Evolutionary conservation across 768 basidiomycete species (phyloP).

Genomic region (Filobasidium floriforme): DNA sequence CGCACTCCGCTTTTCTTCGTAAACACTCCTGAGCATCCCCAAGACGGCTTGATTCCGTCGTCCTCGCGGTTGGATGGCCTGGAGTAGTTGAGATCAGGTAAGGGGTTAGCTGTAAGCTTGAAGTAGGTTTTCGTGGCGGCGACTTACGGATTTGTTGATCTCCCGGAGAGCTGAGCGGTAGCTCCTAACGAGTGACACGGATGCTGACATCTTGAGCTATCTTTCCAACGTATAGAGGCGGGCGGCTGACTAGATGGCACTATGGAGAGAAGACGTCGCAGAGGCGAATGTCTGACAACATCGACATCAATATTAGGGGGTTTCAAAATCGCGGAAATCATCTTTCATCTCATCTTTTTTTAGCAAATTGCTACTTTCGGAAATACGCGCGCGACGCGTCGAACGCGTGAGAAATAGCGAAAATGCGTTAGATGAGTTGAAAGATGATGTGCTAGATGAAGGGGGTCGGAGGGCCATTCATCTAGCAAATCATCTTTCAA

Average conservation of each 20-base stretch:
- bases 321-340: too few relatives aligned
- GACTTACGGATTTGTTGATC: slow-evolving; percentile 19
- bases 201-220: background rate
- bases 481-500: too few relatives aligned
- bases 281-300: background rate
- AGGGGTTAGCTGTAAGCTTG: background rate
- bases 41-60: slow-evolving; percentile 17
- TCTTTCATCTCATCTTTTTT: too few relatives aligned
- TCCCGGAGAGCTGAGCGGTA: slow-evolving; percentile 20
- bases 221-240: background rate
- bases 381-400: too few relatives aligned
- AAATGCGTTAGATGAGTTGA: too few relatives aligned
- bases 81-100: background rate
- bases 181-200: slow-evolving; percentile 6
- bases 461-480: too few relatives aligned
- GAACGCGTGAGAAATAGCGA: too few relatives aligned
- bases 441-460: too few relatives aligned
- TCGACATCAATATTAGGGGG: background rate
- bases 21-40: slow-evolving; percentile 16
- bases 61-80: slow-evolving; percentile 20
- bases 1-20: slow-evolving; percentile 6
- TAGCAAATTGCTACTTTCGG: too few relatives aligned
- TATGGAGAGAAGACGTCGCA: background rate
- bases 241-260: background rate
- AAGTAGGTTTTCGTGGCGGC: background rate